These are phyloP conservation scores for Blepharisma stoltei DNA, from an alignment of 73 alveolate species.

Conservation along the genomic window DNA sequence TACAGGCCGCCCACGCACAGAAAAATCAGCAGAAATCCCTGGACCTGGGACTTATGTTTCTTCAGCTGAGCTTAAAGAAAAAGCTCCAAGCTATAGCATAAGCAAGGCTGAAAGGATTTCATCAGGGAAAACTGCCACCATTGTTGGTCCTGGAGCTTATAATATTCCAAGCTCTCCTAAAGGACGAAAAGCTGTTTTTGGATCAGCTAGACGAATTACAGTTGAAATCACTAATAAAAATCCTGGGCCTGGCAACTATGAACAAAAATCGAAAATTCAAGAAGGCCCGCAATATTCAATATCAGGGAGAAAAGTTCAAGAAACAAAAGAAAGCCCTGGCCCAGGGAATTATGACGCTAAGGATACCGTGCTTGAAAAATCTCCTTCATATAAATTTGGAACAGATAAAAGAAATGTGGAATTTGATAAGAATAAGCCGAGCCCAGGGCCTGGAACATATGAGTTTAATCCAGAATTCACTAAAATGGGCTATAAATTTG, in stretches of 20 bases:
- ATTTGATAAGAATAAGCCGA: background rate
- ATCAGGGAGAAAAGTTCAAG: background rate
- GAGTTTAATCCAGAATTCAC: background rate
- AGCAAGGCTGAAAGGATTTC: background rate
- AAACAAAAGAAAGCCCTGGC: background rate
- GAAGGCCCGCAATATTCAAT: constrained; percentile 16
- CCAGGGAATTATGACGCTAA: background rate
- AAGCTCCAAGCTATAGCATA: background rate
- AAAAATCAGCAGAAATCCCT: background rate
- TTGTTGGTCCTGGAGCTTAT: constrained; percentile 16
- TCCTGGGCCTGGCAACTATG: constrained; percentile 24
- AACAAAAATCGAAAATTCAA: background rate
- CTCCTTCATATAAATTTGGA: constrained; percentile 13
- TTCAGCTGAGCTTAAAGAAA: background rate
- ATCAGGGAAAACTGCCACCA: background rate
- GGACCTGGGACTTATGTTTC: constrained; percentile 13
- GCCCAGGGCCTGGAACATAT: constrained; percentile 25
- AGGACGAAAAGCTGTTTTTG: background rate
- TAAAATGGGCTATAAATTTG: too few species aligned
- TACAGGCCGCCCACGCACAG: background rate
- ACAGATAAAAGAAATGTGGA: background rate
- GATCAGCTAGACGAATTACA: background rate
- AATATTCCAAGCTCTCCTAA: background rate
- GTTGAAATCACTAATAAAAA: background rate
- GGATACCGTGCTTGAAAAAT: background rate